Conservation (phyloP, 2,329 filamentous ascomycete species). For the Grosmannia penicillata region DNA sequence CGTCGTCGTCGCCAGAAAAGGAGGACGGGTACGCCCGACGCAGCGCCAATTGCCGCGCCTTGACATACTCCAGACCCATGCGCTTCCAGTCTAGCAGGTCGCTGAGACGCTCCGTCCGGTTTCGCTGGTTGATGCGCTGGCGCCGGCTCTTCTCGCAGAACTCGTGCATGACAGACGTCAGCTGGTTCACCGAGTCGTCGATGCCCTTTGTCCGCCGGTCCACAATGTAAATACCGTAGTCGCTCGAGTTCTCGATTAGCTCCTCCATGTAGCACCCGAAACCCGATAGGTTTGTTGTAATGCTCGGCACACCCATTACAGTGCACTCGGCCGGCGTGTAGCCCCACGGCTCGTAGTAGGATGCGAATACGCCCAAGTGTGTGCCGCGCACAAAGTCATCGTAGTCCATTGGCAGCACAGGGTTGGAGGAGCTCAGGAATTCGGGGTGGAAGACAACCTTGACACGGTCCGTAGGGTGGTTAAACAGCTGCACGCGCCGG, state of each 20-base stretch:
- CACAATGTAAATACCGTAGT: constrained; percentile 98
- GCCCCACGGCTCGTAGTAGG: constrained; percentile 98
- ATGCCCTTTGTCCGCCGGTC: constrained; percentile 90
- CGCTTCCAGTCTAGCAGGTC: constrained; percentile 97
- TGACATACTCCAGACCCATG: constrained; percentile 99
- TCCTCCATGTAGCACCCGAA: constrained; percentile 99
- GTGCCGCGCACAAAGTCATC: constrained; percentile 97
- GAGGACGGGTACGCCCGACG: constrained; percentile 81
- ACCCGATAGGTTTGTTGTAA: constrained; percentile 93
- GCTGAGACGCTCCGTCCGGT: constrained; percentile 86
- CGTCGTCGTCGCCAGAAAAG: constrained; percentile 68
- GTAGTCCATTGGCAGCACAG: constrained; percentile 88
- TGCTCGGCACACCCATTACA: constrained; percentile 96
- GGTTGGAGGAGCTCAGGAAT: constrained; percentile 91
- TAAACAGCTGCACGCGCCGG: constrained; percentile 90
- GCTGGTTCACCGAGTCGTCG: constrained; percentile 93
- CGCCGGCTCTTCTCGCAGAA: constrained; percentile 86
- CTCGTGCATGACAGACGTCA: constrained; percentile 84
- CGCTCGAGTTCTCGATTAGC: constrained; percentile 90
- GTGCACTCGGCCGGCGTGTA: constrained; percentile 98
- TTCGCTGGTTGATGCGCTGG: constrained; percentile 96
- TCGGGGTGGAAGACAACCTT: constrained; percentile 98
- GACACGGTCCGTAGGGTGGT: constrained; percentile 85
- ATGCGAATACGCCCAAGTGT: constrained; percentile 87
- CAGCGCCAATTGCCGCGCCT: constrained; percentile 83